A percentile compares a stretch with the other conserved stretches of the same genome.
These are phyloP conservation scores for Waltergamsia citrina DNA, from an alignment of 2,329 filamentous ascomycete genomes.

Conservation along the genomic window DNA sequence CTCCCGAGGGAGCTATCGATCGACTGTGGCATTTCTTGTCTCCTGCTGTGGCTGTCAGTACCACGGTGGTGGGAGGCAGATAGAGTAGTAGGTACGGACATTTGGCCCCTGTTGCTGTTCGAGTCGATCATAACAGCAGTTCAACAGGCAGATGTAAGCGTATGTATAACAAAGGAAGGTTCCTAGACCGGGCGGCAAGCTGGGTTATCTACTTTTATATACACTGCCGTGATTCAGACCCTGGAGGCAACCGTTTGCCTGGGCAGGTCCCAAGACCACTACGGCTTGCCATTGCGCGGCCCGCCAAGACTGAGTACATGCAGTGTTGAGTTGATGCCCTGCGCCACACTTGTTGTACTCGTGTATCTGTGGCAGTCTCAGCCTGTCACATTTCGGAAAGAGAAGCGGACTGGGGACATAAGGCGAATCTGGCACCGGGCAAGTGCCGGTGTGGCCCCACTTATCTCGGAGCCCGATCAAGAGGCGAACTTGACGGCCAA, in stretches of 20 bases:
- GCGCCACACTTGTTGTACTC: neutral
- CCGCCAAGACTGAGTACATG: neutral
- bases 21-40: constrained; percentile 24
- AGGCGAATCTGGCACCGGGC: no score
- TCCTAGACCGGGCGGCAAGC: neutral
- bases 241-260: constrained; percentile 1
- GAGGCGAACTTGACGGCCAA: no score
- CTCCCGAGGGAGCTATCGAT: constrained; percentile 39
- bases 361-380: neutral
- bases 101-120: constrained; percentile 1
- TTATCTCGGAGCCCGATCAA: no score
- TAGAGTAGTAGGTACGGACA: neutral
- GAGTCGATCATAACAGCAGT: constrained; percentile 1
- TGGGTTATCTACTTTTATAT: neutral
- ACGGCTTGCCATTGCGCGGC: neutral
- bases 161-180: neutral
- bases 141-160: neutral
- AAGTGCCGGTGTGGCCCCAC: no score
- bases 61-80: neutral
- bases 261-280: neutral
- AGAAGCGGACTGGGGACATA: no score
- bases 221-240: neutral
- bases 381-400: neutral
- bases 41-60: constrained; percentile 9
- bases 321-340: neutral